Evolutionary conservation across 495 filamentous ascomycete species (phyloP), one percentile per base, ranked within the genome.

Genomic region (Glutinoglossum americanum): DNA sequence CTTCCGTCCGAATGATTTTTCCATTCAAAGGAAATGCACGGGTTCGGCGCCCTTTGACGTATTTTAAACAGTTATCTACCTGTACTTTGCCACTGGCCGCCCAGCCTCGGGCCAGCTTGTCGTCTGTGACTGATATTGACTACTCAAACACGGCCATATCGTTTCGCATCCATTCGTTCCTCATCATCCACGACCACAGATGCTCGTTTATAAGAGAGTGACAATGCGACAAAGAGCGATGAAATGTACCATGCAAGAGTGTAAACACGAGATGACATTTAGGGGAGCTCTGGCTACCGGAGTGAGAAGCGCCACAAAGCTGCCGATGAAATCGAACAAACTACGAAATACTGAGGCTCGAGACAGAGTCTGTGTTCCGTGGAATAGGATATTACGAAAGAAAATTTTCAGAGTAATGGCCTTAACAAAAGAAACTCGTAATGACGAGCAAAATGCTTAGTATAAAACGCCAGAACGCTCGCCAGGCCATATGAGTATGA

Each of bases 401-500:
- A 53, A 53, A 6, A 32, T 3, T 6, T 32, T 30, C 47, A 25
- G 28, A 53, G 25, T 27, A 27, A 28, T 30, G 25, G 26, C 49
- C 19, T 19, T 27, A n/a, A 27, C 49, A 53, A 53, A 53, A 53
- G 49, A 30, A 19, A 53, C 4, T 53, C 49, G 49, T 53, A 53
- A 53, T 21, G 49, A 53, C 49, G 17, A 53, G 49, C 28, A 53
- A 30, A 53, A 53, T 7, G 13, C 49, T 32, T 17, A 30, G 3
- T 47, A 32, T 27, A 53, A n/a, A 53, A 53, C 49, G 49, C 49
- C 49, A 28, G 26, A 53, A 53, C 49, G 49, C 49, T 53, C 23
- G 49, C 49, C 49, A 32, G 28, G 21, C 49, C 49, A 27, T 53
- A 17, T 30, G 49, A 32, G 49, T 25, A 53, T 53, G 49, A 53